A percentile compares a stretch with the other conserved stretches of the same genome.
phyloP scores from a whole-genome alignment of 2,329 filamentous ascomycete genomes.

The Cytospora chrysosperma region DNA sequence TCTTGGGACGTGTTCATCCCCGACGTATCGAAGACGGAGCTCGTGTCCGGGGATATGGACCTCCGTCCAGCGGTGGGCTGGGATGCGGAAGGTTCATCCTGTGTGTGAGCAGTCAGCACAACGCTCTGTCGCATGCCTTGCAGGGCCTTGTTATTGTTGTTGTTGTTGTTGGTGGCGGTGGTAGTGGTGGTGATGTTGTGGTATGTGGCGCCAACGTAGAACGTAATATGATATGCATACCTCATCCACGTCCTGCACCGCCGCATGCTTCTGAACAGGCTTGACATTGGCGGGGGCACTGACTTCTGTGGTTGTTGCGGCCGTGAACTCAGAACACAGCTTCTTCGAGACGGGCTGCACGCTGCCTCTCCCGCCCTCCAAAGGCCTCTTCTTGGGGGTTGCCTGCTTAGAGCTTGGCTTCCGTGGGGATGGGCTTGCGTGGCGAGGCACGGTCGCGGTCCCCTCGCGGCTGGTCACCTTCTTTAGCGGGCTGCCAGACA shows the following conservation, averaged over 20 bases:
- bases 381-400: constrained; percentile 22
- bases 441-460: constrained; percentile 6
- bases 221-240: not conserved
- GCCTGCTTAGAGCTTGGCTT: not conserved
- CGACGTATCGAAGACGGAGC: constrained; percentile 52
- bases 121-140: not conserved
- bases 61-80: constrained; percentile 23
- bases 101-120: not conserved
- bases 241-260: constrained; percentile 9
- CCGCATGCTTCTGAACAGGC: not conserved
- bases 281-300: not conserved
- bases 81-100: constrained; percentile 20
- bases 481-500: constrained; percentile 18
- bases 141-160: no score
- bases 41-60: constrained; percentile 41
- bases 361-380: not conserved
- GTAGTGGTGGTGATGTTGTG: no score
- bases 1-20: constrained; percentile 47
- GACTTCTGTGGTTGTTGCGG: not conserved
- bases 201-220: not conserved
- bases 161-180: no score
- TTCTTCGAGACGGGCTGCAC: constrained; percentile 25
- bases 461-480: constrained; percentile 4
- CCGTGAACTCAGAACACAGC: constrained; percentile 25
- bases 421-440: constrained; percentile 21